These are phyloP conservation scores for Kuraishia molischiana DNA, from an alignment of 805 yeast genomes.

Conservation along the genomic window DNA sequence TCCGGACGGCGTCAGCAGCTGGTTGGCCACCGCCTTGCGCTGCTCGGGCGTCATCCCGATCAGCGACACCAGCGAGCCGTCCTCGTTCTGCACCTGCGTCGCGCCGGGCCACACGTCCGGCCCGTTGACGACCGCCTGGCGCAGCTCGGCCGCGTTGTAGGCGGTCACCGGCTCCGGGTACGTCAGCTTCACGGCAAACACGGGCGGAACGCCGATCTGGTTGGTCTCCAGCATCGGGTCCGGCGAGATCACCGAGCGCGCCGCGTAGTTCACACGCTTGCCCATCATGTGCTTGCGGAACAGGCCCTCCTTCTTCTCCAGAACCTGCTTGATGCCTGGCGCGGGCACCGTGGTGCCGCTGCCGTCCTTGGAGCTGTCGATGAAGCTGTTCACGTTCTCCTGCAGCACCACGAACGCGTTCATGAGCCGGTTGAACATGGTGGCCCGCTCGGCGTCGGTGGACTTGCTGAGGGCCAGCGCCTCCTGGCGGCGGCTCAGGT, in stretches of 20 bases:
- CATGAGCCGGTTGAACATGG: conserved; percentile 83
- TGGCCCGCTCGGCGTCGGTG: conserved; percentile 61
- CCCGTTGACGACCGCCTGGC: conserved; percentile 95
- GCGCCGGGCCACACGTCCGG: conserved; percentile 99
- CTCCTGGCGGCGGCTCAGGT: conserved; percentile 76
- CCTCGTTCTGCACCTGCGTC: conserved; percentile 89
- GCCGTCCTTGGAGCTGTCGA: conserved; percentile 80
- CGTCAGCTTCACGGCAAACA: conserved; percentile 89
- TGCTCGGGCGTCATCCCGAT: conserved; percentile 89
- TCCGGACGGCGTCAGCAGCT: conserved; percentile 74
- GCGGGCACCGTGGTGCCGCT: conserved; percentile 61
- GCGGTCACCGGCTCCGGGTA: conserved; percentile 98
- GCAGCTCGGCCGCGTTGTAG: conserved; percentile 79
- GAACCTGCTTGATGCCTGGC: conserved; percentile 96
- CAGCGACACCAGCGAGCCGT: conserved; percentile 74
- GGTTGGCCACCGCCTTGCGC: conserved; percentile 91
- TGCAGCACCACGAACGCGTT: conserved; percentile 92
- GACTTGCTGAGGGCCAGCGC: conserved; percentile 49
- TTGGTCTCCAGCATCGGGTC: conserved; percentile 97
- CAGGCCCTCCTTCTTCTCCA: conserved; percentile 97
- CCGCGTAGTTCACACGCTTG: conserved; percentile 97
- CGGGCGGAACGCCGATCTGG: conserved; percentile 98
- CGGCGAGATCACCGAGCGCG: conserved; percentile 97
- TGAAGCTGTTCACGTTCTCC: conserved; percentile 88
- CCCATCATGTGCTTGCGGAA: conserved; percentile 99